Conservation (phyloP, 2,329 filamentous ascomycete species). For the Colletotrichum sp. region DNA sequence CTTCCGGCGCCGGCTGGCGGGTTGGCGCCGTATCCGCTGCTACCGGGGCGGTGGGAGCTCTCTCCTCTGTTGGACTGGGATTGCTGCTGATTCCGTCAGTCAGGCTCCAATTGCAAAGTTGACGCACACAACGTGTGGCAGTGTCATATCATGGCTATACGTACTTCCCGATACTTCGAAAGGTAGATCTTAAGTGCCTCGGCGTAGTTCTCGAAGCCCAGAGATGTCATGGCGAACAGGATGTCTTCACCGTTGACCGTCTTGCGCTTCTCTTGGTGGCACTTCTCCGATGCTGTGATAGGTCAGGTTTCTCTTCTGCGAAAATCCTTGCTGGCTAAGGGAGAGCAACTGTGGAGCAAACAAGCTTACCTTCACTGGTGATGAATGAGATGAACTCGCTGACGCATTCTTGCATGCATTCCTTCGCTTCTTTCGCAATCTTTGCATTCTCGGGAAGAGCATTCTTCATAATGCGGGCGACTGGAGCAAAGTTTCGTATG, state of each 20-base stretch:
- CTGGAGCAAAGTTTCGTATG: conserved; percentile 93
- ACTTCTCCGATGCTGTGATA: conserved; percentile 90
- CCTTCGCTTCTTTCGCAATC: conserved; percentile 98
- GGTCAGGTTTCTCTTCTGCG: conserved; percentile 26
- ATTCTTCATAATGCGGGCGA: conserved; percentile 98
- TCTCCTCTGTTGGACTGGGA: conserved; percentile 72
- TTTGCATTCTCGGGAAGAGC: conserved; percentile 98
- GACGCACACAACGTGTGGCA: not conserved
- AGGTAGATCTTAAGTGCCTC: conserved; percentile 98
- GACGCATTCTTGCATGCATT: conserved; percentile 99
- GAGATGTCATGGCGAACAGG: conserved; percentile 97
- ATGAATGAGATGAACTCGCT: conserved; percentile 99
- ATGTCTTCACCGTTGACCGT: conserved; percentile 99
- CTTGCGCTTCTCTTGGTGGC: conserved; percentile 98
- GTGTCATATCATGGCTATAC: conserved; percentile 33
- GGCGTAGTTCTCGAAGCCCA: conserved; percentile 98
- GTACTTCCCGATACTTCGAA: conserved; percentile 96
- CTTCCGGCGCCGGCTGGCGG: conserved; percentile 49
- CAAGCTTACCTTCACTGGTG: conserved; percentile 87
- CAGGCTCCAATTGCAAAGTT: not conserved
- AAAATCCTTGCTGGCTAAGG: not conserved
- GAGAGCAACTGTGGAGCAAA: not conserved
- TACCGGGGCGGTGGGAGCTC: conserved; percentile 53
- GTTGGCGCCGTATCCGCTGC: conserved; percentile 54
- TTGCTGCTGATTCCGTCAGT: conserved; percentile 19